phyloP scores from a whole-genome alignment of 1,284 basidiomycete genomes.

The Malassezia sp. region DNA sequence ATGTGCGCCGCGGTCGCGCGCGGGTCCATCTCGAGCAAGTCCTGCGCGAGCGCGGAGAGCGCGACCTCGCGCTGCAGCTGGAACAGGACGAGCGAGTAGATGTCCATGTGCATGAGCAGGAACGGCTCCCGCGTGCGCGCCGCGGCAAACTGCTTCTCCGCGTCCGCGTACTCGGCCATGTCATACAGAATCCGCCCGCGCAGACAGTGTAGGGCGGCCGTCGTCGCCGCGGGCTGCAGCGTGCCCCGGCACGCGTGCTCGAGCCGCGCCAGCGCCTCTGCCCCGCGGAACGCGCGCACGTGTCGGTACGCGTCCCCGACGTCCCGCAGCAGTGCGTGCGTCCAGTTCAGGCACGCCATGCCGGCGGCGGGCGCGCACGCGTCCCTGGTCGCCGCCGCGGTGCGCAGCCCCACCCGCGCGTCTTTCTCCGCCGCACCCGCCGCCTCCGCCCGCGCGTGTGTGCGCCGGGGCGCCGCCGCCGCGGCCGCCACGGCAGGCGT shows the following conservation, averaged over 20 bases:
- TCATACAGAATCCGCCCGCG: slow-evolving; percentile 35
- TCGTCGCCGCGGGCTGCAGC: neutral
- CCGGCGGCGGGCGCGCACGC: neutral
- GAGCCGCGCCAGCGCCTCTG: slow-evolving; percentile 20
- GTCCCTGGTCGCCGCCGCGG: neutral
- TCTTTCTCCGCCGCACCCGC: neutral
- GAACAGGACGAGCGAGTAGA: slow-evolving; percentile 42
- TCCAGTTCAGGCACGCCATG: neutral
- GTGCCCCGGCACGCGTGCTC: too few relatives aligned
- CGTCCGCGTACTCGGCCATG: slow-evolving; percentile 28
- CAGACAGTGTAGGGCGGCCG: slow-evolving; percentile 24
- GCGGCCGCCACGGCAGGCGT: neutral
- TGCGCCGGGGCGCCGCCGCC: neutral
- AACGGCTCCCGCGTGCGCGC: slow-evolving; percentile 25
- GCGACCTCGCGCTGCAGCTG: slow-evolving; percentile 43
- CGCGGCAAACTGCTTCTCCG: slow-evolving; percentile 29
- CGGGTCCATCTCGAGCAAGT: slow-evolving; percentile 26
- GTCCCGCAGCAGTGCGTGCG: slow-evolving; percentile 20
- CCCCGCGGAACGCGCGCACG: slow-evolving; percentile 25
- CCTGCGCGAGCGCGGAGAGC: slow-evolving; percentile 36
- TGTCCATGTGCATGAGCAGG: slow-evolving; percentile 34
- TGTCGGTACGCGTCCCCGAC: slow-evolving; percentile 33
- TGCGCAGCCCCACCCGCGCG: neutral
- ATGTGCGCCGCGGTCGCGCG: slow-evolving; percentile 30
- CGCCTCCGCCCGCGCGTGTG: neutral